These are phyloP conservation scores for Diaporthe australafricana DNA, from an alignment of 2,329 filamentous ascomycete species.

Conservation along the genomic window DNA sequence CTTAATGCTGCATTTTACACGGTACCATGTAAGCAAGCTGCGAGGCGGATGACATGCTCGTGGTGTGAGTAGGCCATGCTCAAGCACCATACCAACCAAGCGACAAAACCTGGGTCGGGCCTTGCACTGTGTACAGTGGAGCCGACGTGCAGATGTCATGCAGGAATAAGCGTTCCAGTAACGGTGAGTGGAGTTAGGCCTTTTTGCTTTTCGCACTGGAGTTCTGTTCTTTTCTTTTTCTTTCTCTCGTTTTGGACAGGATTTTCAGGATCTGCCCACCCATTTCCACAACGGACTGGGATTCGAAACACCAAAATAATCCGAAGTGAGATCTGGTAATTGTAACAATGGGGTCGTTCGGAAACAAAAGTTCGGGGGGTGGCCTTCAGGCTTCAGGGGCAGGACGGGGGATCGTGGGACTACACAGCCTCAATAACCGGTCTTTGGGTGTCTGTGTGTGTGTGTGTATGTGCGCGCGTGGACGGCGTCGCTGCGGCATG, in stretches of 20 bases:
- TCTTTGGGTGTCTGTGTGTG: slow-evolving; percentile 4
- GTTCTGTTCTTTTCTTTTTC: slow-evolving; percentile 19
- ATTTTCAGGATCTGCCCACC: slow-evolving; percentile 23
- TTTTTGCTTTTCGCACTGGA: background rate
- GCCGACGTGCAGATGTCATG: slow-evolving; percentile 32
- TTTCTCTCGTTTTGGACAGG: slow-evolving; percentile 20
- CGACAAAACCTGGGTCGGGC: background rate
- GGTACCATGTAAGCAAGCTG: background rate
- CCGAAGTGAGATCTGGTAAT: slow-evolving; percentile 23
- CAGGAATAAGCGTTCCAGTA: slow-evolving; percentile 31
- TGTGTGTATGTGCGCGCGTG: slow-evolving; percentile 14
- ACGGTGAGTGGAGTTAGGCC: slow-evolving; percentile 30
- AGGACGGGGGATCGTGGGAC: slow-evolving; percentile 28
- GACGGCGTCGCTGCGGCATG: slow-evolving; percentile 2
- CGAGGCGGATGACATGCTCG: slow-evolving; percentile 19
- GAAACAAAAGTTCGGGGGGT: slow-evolving; percentile 28
- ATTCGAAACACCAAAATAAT: slow-evolving; percentile 21
- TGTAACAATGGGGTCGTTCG: slow-evolving; percentile 21
- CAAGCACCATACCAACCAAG: slow-evolving; percentile 1
- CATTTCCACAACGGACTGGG: slow-evolving; percentile 25
- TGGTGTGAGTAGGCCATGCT: slow-evolving; percentile 18
- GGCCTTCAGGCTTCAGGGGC: slow-evolving; percentile 24
- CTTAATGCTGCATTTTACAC: background rate
- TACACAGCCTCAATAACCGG: slow-evolving; percentile 36
- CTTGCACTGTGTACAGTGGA: slow-evolving; percentile 32